phyloP scores from a whole-genome alignment of 2,329 filamentous ascomycete genomes.

The Albifimbria verrucaria region DNA sequence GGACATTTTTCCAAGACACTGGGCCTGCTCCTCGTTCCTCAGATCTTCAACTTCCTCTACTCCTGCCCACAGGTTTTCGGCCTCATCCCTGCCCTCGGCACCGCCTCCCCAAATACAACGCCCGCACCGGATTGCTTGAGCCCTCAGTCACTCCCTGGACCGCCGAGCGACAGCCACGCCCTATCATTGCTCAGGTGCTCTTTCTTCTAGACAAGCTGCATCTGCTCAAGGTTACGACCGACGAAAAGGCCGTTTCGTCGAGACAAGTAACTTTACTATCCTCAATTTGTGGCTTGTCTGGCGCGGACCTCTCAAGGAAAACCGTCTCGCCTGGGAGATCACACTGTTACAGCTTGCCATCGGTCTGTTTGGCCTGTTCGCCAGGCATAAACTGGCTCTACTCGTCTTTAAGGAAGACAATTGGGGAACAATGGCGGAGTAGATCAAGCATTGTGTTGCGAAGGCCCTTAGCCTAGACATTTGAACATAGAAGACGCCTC shows the following conservation, averaged over 20 bases:
- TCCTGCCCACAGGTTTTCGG: constrained; percentile 89
- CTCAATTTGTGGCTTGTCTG: constrained; percentile 96
- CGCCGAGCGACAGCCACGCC: constrained; percentile 63
- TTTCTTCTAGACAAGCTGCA: constrained; percentile 65
- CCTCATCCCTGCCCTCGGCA: constrained; percentile 87
- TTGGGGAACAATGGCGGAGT: constrained; percentile 36
- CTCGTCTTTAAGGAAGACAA: constrained; percentile 93
- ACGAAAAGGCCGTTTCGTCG: constrained; percentile 66
- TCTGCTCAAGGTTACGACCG: constrained; percentile 64
- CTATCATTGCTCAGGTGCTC: constrained; percentile 59
- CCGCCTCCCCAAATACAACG: constrained; percentile 84
- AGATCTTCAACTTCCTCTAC: constrained; percentile 96
- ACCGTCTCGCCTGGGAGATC: constrained; percentile 76
- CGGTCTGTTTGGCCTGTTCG: constrained; percentile 79
- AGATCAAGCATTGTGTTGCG: too few species aligned
- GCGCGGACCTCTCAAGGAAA: constrained; percentile 87
- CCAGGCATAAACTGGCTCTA: constrained; percentile 80
- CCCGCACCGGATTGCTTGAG: constrained; percentile 78
- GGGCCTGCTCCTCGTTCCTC: constrained; percentile 83
- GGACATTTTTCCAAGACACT: constrained; percentile 98
- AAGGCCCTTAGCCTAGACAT: too few species aligned
- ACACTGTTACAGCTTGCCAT: constrained; percentile 72
- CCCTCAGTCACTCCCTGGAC: constrained; percentile 78
- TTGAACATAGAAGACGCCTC: too few species aligned
- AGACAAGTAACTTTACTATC: constrained; percentile 88